phyloP scores from a whole-genome alignment of 1,139 yeast species.

The Pichia sp. region DNA sequence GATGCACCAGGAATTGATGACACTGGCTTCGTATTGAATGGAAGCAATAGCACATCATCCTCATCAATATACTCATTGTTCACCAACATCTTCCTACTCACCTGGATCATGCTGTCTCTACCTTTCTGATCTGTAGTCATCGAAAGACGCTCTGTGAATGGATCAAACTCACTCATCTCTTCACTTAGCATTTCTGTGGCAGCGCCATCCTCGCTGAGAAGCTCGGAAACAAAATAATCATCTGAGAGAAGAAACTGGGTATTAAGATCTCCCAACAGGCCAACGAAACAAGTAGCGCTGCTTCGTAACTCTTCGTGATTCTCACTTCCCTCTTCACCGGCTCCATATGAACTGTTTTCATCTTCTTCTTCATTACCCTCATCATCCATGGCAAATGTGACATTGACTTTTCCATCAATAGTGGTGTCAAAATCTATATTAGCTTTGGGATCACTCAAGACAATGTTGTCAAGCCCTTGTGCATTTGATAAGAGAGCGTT shows the following conservation, averaged over 20 bases:
- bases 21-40: conserved; percentile 29
- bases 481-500: conserved; percentile 23
- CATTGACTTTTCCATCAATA: not conserved
- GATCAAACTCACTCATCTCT: conserved; percentile 6
- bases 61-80: conserved; percentile 22
- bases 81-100: conserved; percentile 15
- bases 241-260: conserved; percentile 32
- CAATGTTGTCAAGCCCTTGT: conserved; percentile 10
- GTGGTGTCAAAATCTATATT: not conserved
- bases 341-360: not conserved
- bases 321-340: not conserved
- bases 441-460: not conserved
- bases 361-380: not conserved
- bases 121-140: conserved; percentile 5
- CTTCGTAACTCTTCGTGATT: not conserved
- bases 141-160: conserved; percentile 4
- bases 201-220: conserved; percentile 1
- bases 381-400: not conserved
- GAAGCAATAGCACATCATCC: conserved; percentile 19
- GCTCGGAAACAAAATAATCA: conserved; percentile 3
- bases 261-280: conserved; percentile 42
- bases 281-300: conserved; percentile 39
- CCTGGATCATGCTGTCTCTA: conserved; percentile 1
- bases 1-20: conserved; percentile 47
- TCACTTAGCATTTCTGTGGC: not conserved